Evolutionary conservation across 2,329 filamentous ascomycete species (phyloP), one percentile per base, ranked within the genome.

Genomic region (Phaeosphaeria sp.): DNA sequence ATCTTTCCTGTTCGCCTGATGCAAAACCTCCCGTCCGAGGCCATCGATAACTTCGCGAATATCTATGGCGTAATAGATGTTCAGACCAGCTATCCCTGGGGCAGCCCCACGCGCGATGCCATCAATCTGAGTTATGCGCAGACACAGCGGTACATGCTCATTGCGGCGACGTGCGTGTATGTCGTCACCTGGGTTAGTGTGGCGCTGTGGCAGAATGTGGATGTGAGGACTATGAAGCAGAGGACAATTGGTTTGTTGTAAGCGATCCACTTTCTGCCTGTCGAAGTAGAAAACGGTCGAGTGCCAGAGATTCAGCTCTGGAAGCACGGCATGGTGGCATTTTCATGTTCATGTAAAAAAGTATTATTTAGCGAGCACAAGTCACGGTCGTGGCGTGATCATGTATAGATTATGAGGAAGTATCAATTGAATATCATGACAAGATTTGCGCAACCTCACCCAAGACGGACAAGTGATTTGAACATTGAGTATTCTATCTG

Each of bases 21-120:
- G 43, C 54, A 50, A 1, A 65, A 70, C 20, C 77, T 89, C 1
- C 86, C 87, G 10, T 59, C 79, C 1, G 72, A 75, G 1, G 72
- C 66, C 23, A 76, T 80, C 67, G 67, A 69, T 42, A 80, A 77
- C 42, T 63, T 72, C 27, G 39, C 63, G 0, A 56, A 41, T 1
- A 79, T 89, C 54, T 86, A 86, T 59, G 80, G 82, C 27, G 80
- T 81, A 61, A 66, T 89, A 22, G 77, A 76, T 0, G 79, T 78
- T 2, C 89, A 90, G 63, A 71, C 87, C 3, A 74, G 73, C 20
- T 89, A 87, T 66, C 74, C 78, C 0, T 65, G 79, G 25, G 86
- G 85, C 1, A 82, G 75, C 3, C 77, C 81, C 0, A 82, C 80
- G 17, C 75, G 88, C 5, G 69, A 78, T 9, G 78, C 74, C 0